Evolutionary conservation across 331 rosid species (phyloP).

Genomic region (Quercus lobata): DNA sequence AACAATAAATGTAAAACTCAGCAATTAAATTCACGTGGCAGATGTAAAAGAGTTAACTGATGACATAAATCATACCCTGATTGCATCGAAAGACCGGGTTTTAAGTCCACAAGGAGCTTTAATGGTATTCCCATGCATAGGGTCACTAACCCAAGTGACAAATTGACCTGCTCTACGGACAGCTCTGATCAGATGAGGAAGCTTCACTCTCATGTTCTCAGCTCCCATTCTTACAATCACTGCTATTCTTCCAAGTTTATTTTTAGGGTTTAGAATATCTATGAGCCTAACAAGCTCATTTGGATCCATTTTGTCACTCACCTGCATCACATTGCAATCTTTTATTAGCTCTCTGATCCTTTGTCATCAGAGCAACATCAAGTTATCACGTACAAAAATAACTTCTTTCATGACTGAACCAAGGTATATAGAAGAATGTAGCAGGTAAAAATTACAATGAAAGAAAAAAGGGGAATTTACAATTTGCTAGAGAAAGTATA

Average conservation of each 20-base stretch:
- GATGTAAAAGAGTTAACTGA: constrained; percentile 13
- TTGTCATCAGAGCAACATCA: background rate
- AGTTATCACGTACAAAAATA: background rate
- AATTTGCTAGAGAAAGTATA: background rate
- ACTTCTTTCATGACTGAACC: background rate
- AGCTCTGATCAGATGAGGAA: constrained; percentile 75
- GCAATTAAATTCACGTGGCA: background rate
- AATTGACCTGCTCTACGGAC: constrained; percentile 71
- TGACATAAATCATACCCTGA: constrained; percentile 46
- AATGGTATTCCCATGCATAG: constrained; percentile 86
- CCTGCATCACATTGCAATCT: constrained; percentile 46
- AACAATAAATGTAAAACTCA: background rate
- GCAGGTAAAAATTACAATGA: background rate
- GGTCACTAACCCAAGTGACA: constrained; percentile 87
- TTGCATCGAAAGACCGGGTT: constrained; percentile 75
- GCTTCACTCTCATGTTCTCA: constrained; percentile 79
- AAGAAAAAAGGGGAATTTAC: background rate
- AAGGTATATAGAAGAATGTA: background rate
- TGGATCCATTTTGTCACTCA: constrained; percentile 81
- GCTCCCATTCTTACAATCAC: constrained; percentile 87
- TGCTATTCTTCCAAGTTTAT: constrained; percentile 72
- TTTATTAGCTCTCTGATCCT: constrained; percentile 7
- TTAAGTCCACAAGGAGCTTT: constrained; percentile 86
- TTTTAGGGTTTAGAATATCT: constrained; percentile 67
- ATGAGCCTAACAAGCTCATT: constrained; percentile 62